Percentiles rank a stretch among this genome's conserved stretches.
phyloP scores from a whole-genome alignment of 495 filamentous ascomycete species.

The Hypoxylon rickii region DNA sequence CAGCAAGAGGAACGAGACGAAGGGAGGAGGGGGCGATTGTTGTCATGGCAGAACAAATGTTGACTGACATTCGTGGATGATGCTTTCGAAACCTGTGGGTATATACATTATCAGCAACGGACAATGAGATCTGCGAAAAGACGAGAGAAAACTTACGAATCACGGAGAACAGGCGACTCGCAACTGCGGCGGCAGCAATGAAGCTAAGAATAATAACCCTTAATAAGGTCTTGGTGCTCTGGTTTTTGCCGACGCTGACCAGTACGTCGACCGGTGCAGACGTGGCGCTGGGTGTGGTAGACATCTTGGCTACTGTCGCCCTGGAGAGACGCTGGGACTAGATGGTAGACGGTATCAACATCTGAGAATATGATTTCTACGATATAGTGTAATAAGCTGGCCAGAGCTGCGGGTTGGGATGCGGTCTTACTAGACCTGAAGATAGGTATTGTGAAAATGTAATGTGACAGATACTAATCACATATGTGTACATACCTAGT shows the following conservation, averaged over 20 bases:
- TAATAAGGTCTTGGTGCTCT: constrained; percentile 82
- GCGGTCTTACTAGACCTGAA: background rate
- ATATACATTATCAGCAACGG: background rate
- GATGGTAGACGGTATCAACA: constrained; percentile 33
- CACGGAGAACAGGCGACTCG: constrained; percentile 96
- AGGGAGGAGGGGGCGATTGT: background rate
- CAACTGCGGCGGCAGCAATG: constrained; percentile 89
- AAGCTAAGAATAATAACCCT: constrained; percentile 89
- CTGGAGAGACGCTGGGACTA: constrained; percentile 36
- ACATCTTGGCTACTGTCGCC: constrained; percentile 26
- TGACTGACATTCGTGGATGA: constrained; percentile 96
- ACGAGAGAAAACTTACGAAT: constrained; percentile 70
- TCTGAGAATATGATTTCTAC: no score
- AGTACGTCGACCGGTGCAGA: constrained; percentile 41
- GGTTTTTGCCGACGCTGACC: constrained; percentile 50
- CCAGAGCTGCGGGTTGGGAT: no score
- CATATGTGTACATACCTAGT: background rate
- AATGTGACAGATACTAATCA: no score
- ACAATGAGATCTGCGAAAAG: constrained; percentile 42
- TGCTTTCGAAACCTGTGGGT: constrained; percentile 87
- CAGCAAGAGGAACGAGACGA: no score
- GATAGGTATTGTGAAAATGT: background rate
- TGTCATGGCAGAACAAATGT: constrained; percentile 6
- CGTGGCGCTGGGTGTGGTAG: constrained; percentile 30
- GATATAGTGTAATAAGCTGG: no score